Conservation (phyloP, 1,284 basidiomycete species). For the Marasmius oreades region DNA sequence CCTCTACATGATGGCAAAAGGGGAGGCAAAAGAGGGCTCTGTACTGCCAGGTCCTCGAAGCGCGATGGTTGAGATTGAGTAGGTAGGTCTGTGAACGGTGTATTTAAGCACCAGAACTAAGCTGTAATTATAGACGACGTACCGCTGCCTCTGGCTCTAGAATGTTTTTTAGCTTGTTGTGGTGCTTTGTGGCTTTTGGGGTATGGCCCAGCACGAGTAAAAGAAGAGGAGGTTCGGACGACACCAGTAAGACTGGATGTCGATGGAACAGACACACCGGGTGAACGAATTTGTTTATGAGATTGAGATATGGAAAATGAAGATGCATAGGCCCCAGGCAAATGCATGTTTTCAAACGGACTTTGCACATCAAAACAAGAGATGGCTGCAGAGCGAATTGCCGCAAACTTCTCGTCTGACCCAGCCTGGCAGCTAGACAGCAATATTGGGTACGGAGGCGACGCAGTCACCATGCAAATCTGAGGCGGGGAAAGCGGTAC, state of each 20-base stretch:
- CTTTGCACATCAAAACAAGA: background rate
- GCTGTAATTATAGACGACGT: background rate
- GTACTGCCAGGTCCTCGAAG: background rate
- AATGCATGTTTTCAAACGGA: no score
- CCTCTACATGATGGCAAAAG: background rate
- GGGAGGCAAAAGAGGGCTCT: background rate
- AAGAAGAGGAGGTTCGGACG: no score
- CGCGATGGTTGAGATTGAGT: background rate
- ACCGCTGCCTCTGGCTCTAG: background rate
- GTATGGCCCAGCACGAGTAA: no score
- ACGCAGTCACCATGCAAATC: background rate
- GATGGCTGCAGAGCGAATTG: background rate
- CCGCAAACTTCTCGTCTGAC: background rate
- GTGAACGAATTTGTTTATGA: background rate
- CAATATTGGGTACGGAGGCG: background rate
- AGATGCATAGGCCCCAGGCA: background rate
- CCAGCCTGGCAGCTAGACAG: background rate
- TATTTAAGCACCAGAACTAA: background rate
- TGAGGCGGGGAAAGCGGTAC: background rate
- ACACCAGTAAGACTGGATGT: no score
- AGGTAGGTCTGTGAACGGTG: background rate
- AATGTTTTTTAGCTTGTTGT: no score
- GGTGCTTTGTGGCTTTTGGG: no score
- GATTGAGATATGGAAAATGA: background rate
- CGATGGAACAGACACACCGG: no score